Conservation (phyloP, 2,329 filamentous ascomycete species). For the Leptographium flavum region DNA sequence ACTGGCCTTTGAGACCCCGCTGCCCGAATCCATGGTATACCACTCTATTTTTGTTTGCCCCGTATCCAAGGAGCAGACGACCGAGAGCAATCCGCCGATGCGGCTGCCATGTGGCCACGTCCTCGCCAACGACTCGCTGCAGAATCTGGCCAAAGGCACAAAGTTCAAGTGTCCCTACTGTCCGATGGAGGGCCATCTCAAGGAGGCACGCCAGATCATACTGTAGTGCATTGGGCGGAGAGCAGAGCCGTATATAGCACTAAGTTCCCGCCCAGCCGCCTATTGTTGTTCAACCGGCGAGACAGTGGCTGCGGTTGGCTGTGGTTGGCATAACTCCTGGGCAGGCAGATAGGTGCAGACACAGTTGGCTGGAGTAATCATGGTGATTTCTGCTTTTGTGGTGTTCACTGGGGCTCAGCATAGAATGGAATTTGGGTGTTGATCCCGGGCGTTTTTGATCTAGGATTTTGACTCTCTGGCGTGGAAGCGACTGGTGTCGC, state of each 20-base stretch:
- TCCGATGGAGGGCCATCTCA: slow-evolving; percentile 64
- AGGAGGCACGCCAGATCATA: slow-evolving; percentile 62
- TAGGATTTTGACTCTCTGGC: too few relatives aligned
- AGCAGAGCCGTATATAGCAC: not conserved
- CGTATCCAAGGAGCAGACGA: slow-evolving; percentile 91
- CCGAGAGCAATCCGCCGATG: slow-evolving; percentile 86
- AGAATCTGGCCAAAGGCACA: slow-evolving; percentile 62
- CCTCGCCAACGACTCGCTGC: slow-evolving; percentile 70
- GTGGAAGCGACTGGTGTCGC: too few relatives aligned
- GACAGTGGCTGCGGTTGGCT: too few relatives aligned
- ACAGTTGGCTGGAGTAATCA: too few relatives aligned
- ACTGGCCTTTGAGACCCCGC: slow-evolving; percentile 60
- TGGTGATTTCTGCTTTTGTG: too few relatives aligned
- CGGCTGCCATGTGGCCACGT: slow-evolving; percentile 95
- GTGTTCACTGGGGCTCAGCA: too few relatives aligned
- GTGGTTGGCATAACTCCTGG: too few relatives aligned
- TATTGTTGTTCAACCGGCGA: too few relatives aligned
- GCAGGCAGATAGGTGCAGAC: too few relatives aligned
- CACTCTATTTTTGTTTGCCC: slow-evolving; percentile 97
- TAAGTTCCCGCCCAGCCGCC: too few relatives aligned
- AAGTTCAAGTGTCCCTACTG: slow-evolving; percentile 96
- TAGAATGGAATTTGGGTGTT: too few relatives aligned
- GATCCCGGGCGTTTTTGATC: too few relatives aligned
- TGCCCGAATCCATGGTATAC: slow-evolving; percentile 53
- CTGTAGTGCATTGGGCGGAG: slow-evolving; percentile 25